Evolutionary conservation across 2,329 filamentous ascomycete genomes (phyloP).

Genomic region (Sphaerulina vaccinii): DNA sequence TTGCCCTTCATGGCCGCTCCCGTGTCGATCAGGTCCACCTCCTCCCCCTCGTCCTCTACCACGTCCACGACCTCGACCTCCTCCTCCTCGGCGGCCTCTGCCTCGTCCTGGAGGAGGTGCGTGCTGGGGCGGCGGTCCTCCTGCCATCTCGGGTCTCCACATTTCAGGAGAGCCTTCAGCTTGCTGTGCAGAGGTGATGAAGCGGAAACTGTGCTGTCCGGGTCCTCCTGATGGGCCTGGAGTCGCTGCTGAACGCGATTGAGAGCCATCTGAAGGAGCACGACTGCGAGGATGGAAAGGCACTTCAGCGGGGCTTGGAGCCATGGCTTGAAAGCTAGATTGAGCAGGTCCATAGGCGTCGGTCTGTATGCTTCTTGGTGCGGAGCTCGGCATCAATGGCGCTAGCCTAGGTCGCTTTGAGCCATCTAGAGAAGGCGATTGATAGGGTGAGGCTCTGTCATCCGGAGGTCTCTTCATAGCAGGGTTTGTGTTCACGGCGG

Average conservation of each 20-base stretch:
- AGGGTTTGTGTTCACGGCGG: conserved; percentile 45
- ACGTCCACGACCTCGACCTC: conserved; percentile 43
- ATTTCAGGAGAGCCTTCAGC: conserved; percentile 30
- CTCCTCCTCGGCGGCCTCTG: conserved; percentile 26
- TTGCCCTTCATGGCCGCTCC: conserved; percentile 20
- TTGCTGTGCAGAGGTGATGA: conserved; percentile 36
- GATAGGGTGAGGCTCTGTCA: conserved; percentile 34
- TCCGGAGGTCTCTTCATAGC: conserved; percentile 44
- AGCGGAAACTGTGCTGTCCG: conserved; percentile 32
- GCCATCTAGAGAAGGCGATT: conserved; percentile 37
- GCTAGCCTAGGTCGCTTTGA: conserved; percentile 48
- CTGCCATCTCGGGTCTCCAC: conserved; percentile 31
- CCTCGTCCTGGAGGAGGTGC: conserved; percentile 4
- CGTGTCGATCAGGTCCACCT: conserved; percentile 26
- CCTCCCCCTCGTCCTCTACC: conserved; percentile 45
- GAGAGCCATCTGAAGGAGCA: conserved; percentile 34
- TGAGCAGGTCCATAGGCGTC: conserved; percentile 26
- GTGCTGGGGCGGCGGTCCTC: conserved; percentile 11
- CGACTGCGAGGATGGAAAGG: conserved; percentile 32
- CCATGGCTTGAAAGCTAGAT: conserved; percentile 17
- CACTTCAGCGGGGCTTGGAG: conserved; percentile 15
- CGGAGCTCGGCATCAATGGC: conserved; percentile 34
- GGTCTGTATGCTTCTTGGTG: conserved; percentile 37
- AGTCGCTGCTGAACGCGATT: conserved; percentile 23
- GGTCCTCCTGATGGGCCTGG: neutral